phyloP scores from a whole-genome alignment of 2,329 filamentous ascomycete genomes.

The Alternaria viburni region DNA sequence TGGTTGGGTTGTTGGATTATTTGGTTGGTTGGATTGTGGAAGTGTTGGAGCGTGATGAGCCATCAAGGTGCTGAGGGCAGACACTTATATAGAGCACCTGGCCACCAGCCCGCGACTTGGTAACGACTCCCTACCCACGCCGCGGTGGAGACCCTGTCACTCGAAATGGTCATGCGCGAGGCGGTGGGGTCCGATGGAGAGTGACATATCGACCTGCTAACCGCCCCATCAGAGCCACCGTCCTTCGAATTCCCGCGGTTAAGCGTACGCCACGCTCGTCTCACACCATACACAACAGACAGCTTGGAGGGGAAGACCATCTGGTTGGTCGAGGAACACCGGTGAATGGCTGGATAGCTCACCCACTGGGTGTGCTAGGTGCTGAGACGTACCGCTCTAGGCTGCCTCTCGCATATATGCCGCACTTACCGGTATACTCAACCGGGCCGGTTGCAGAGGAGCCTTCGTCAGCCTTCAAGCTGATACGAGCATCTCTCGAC shows the following conservation, averaged over 20 bases:
- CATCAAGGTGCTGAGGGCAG: conserved; percentile 32
- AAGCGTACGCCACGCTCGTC: neutral
- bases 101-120: neutral
- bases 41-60: conserved; percentile 15
- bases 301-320: neutral
- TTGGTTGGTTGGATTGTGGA: conserved; percentile 4
- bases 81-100: conserved; percentile 21
- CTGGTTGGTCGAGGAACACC: neutral
- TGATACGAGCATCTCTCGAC: neutral
- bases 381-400: conserved; percentile 2
- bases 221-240: neutral
- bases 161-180: conserved; percentile 8
- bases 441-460: neutral
- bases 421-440: conserved; percentile 1
- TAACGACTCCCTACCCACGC: neutral
- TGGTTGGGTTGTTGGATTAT: conserved; percentile 7
- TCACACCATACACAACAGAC: neutral
- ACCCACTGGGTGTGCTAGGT: neutral
- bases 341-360: neutral
- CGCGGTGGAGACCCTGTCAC: neutral
- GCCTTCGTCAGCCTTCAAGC: neutral
- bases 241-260: neutral
- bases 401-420: conserved; percentile 8
- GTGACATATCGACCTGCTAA: conserved; percentile 11
- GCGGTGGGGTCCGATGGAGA: conserved; percentile 1